Conservation (phyloP, 305 asterid genomes). For the Euphrasia arctica region DNA sequence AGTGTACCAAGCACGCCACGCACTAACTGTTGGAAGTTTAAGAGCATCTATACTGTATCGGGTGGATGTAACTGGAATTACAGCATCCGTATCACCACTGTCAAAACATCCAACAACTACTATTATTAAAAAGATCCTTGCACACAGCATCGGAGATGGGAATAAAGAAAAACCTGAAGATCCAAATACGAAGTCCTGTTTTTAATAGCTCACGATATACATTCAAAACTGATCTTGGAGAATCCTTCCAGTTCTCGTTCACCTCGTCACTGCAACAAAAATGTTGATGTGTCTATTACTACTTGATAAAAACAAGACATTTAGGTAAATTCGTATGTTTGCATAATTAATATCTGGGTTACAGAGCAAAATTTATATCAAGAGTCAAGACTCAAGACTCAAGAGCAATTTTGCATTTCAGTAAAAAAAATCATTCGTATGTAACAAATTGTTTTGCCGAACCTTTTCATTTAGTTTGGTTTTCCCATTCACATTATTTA, state of each 20-base stretch:
- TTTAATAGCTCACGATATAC: constrained; percentile 69
- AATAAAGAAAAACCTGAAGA: constrained; percentile 64
- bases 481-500: too few relatives aligned
- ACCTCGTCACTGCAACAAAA: constrained; percentile 54
- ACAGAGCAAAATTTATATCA: too few relatives aligned
- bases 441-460: too few relatives aligned
- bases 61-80: constrained; percentile 82
- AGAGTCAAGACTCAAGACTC: too few relatives aligned
- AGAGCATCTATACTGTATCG: constrained; percentile 78
- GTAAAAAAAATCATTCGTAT: too few relatives aligned
- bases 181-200: constrained; percentile 79
- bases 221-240: constrained; percentile 64
- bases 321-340: constrained; percentile 13
- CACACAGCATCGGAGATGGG: constrained; percentile 10
- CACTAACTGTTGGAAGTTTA: constrained; percentile 55
- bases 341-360: not conserved
- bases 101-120: constrained; percentile 2
- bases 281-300: constrained; percentile 6
- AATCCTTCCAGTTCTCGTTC: constrained; percentile 64
- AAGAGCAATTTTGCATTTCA: too few relatives aligned
- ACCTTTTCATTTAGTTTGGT: too few relatives aligned
- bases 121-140: not conserved
- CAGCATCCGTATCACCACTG: constrained; percentile 94
- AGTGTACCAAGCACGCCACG: constrained; percentile 83
- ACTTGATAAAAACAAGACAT: constrained; percentile 12